Evolutionary conservation across 2,329 filamentous ascomycete species (phyloP), one percentile per base, ranked within the genome.

Genomic region (Akanthomyces dipterigenus): DNA sequence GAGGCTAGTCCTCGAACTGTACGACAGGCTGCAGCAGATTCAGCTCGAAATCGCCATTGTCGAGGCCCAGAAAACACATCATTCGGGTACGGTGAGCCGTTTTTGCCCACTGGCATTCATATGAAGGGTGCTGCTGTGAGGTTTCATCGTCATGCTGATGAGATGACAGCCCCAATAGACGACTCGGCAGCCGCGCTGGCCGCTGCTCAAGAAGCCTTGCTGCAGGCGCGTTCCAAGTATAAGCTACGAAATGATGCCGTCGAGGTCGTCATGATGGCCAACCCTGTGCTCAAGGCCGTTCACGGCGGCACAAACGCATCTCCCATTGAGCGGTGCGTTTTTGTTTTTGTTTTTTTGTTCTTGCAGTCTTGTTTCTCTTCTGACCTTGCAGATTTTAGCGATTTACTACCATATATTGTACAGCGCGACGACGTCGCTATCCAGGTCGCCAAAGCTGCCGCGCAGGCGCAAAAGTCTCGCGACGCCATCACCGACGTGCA

Each of bases 251-350:
- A 88, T 70, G 85, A 85, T 63, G 86, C 90, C 24, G 79, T 87
- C 24, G 85, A 89, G 64, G 85, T 82, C 51, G 85, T 90, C 58
- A 74, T 95, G 65, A 84, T 85, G 66, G 86, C 87, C 61, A 88
- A 91, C 67, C 90, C 91, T 8, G 86, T 90, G 45, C 77, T 96
- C 62, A 90, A 89, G 69, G 88, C 91, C 7, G 85, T 93, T 43
- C 90, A 96, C 71, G 78, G 83, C 63, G 86, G 86, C 48, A 83
- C 82, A 14, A 80, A 84, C 63, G 82, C 85, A 20, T 83, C 85
- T 2, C 82, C 84, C 49, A 78, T 87, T 57, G 90, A 95, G 74
- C 83, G 85, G 90, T 90, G 79, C 43, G 72, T 63, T 18, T 28
- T 26, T 36, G 26, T 26, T n/a, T n/a, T 6, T 20, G 38, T 36